Base-by-base conservation (phyloP, 371 early-diverging fungal genomes). In the Rhizopus stolonifer region DNA sequence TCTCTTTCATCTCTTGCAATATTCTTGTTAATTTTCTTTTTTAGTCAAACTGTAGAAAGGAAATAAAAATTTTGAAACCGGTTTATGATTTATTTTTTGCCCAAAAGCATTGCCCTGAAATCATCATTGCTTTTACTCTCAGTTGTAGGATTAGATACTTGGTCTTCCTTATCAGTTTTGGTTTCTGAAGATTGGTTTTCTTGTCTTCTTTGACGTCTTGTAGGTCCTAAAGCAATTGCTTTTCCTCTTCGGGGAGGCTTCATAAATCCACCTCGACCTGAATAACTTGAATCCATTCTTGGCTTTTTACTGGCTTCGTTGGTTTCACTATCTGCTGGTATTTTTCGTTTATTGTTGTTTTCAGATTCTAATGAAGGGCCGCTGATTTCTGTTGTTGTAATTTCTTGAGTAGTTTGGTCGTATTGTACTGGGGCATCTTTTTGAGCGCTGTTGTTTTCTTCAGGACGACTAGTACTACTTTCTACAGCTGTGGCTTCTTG, bases 61-160 rank as follows among this genome's bases (percentile, higher is more conserved):
- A n/a, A n/a, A n/a, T n/a, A n/a, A n/a, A n/a, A n/a, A n/a, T n/a
- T n/a, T n/a, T n/a, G n/a, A n/a, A n/a, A n/a, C n/a, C n/a, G n/a
- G n/a, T n/a, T n/a, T n/a, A n/a, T n/a, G n/a, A 29, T 38, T 33
- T 23, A 13, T 57, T 69, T 55, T 29, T 68, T 67, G 26, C 60
- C 66, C 5, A 71, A 38, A 19, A 75, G 46, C 65, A 75, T 58
- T 10, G 67, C 65, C 13, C 75, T 42, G 32, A 75, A 75, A 53
- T 75, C 75, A 43, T 69, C 64, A 46, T 75, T 72, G 24, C 53
- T 56, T 40, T 64, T 65, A 8, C 54, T 49, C 6, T 4, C 46
- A 26, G n/a, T n/a, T n/a, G n/a, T n/a, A n/a, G n/a, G n/a, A n/a
- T n/a, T n/a, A n/a, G n/a, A n/a, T 24, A 14, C 7, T 10, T 33